Evolutionary conservation across 768 basidiomycete genomes (phyloP), one percentile per base, ranked within the genome.

Genomic region (Tylopilus intermedius): DNA sequence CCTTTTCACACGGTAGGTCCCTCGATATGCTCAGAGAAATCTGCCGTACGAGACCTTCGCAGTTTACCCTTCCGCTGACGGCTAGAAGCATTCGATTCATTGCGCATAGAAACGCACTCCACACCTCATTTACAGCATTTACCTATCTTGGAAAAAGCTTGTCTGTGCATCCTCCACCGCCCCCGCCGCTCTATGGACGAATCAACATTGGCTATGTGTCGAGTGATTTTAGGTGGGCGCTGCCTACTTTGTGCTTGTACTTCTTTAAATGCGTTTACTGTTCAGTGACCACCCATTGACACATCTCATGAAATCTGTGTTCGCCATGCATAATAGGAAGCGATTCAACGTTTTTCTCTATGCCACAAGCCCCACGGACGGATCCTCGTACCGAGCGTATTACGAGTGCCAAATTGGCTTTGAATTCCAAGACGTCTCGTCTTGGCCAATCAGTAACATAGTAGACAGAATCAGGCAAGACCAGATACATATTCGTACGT

Each of bases 251-350:
- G 37, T 47, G 10, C 27, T 46, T 33, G 5, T 18, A 18, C 8
- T 43, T 26, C 32, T 14, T 32, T 32, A 47, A 10, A 27, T 51
- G 21, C 55, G 43, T 9, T 39, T 43, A 13, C 18, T 7, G 24
- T 38, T 29, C 10, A 78, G 77, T 58, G 75, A 79, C 53, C 78
- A 79, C 50, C 79, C 78, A 11, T 63, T 80, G 44, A 71, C 77
- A 22, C 78, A 80, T 56, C 70, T 80, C 47, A 80, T 78, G 76
- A 76, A 76, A 56, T 75, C 73, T 14, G 76, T 76, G 39, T 79
- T 79, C 55, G 60, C 67, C 14, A 63, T 76, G 55, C 77, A 79
- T 57, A 65, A 77, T 59, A 59, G 50, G 21, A 46, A 58, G n/a
- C 63, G 58, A 2, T 77, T 79, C 61, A 70, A 69, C 22, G 60